Evolutionary conservation across 805 yeast species (phyloP).

Genomic region (Metschnikowia chrysomelidarum): DNA sequence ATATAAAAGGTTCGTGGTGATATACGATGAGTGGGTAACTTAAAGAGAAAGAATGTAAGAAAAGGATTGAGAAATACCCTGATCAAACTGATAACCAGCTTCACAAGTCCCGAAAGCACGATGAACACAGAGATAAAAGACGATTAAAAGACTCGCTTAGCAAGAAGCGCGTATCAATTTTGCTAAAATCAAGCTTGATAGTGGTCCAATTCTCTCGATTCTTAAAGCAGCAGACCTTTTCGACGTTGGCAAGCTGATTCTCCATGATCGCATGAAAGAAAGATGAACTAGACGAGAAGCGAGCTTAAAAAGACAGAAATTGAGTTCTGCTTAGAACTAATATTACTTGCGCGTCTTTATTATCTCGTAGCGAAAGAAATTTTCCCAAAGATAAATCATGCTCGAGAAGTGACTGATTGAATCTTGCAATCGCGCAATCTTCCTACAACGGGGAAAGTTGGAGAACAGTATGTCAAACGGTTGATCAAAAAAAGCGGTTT

Average conservation of each 20-base stretch:
- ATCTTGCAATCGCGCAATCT: background rate
- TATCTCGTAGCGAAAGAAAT: background rate
- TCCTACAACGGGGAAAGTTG: background rate
- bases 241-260: no score
- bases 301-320: background rate
- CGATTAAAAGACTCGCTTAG: no score
- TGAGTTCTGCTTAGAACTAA: background rate
- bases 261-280: background rate
- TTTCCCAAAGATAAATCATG: background rate
- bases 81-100: no score
- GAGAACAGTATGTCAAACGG: background rate
- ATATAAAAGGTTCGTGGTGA: no score
- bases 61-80: no score
- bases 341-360: background rate
- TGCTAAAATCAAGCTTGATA: no score
- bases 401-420: background rate
- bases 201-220: no score
- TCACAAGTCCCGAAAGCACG: no score
- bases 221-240: background rate
- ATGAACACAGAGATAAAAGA: no score
- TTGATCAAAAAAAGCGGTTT: background rate
- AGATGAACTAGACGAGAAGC: background rate
- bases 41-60: no score
- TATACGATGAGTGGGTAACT: no score
- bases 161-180: no score